These are phyloP conservation scores for Xylaria telfairii DNA, from an alignment of 495 filamentous ascomycete genomes.

Conservation along the genomic window DNA sequence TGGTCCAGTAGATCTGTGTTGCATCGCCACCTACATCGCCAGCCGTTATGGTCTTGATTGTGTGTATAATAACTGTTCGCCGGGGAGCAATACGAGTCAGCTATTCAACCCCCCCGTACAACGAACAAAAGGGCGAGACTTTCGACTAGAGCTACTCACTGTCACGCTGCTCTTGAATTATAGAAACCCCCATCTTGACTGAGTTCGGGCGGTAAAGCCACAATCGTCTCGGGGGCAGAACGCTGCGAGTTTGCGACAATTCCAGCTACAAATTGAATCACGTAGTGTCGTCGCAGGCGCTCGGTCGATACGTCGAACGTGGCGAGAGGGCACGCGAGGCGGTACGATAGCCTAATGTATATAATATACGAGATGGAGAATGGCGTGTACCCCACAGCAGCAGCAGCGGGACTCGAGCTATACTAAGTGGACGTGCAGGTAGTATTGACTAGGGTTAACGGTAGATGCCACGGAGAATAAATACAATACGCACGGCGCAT, in stretches of 20 bases:
- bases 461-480: not conserved
- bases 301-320: not conserved
- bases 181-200: constrained; percentile 46
- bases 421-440: not conserved
- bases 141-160: constrained; percentile 37
- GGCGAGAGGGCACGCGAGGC: not conserved
- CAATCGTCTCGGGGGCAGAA: not conserved
- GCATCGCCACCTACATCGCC: constrained; percentile 54
- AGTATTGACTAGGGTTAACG: not conserved
- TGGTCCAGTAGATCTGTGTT: not conserved
- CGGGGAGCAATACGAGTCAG: constrained; percentile 24
- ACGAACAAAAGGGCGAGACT: not conserved
- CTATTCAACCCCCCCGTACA: not conserved
- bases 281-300: too few species aligned
- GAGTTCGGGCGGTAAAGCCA: constrained; percentile 9
- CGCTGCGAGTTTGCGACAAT: not conserved
- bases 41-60: constrained; percentile 59
- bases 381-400: constrained; percentile 1
- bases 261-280: not conserved
- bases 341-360: not conserved
- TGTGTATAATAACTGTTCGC: constrained; percentile 56
- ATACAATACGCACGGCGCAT: not conserved
- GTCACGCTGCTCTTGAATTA: constrained; percentile 52
- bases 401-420: not conserved
- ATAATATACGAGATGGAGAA: not conserved